These are phyloP conservation scores for Dysphania ambrosioides DNA, from an alignment of 148 eudicot species.

Conservation along the genomic window DNA sequence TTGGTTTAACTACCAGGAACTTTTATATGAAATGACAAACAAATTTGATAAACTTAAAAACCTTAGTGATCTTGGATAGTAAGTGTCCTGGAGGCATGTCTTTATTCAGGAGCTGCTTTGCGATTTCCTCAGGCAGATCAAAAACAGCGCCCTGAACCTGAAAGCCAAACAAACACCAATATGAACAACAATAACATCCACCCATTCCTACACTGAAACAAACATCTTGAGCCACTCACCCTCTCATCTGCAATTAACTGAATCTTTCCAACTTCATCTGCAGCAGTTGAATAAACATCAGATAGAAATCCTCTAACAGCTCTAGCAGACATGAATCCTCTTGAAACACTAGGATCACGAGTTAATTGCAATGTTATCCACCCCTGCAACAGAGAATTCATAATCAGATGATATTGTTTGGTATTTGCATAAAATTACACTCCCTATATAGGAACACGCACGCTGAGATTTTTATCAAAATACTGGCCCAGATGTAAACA, in stretches of 20 bases:
- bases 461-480: neutral
- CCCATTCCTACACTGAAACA: neutral
- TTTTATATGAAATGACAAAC: neutral
- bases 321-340: slow-evolving; percentile 86
- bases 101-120: slow-evolving; percentile 65
- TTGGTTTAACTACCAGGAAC: neutral
- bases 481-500: neutral
- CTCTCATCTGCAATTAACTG: slow-evolving; percentile 78
- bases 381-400: slow-evolving; percentile 53
- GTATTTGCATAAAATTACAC: neutral
- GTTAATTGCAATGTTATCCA: slow-evolving; percentile 83
- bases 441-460: neutral
- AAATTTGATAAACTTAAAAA: slow-evolving; percentile 14
- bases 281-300: slow-evolving; percentile 80
- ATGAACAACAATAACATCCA: slow-evolving; percentile 1
- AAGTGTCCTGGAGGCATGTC: slow-evolving; percentile 85
- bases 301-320: slow-evolving; percentile 86
- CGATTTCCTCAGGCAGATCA: slow-evolving; percentile 96
- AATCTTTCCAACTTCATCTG: slow-evolving; percentile 91
- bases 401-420: neutral
- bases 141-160: slow-evolving; percentile 96
- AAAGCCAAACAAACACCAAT: slow-evolving; percentile 16
- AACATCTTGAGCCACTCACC: slow-evolving; percentile 32
- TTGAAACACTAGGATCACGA: slow-evolving; percentile 51
- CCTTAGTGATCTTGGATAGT: slow-evolving; percentile 77